Evolutionary conservation across 345 rosid genomes (phyloP).

Genomic region (Euphorbia pulcherrima): DNA sequence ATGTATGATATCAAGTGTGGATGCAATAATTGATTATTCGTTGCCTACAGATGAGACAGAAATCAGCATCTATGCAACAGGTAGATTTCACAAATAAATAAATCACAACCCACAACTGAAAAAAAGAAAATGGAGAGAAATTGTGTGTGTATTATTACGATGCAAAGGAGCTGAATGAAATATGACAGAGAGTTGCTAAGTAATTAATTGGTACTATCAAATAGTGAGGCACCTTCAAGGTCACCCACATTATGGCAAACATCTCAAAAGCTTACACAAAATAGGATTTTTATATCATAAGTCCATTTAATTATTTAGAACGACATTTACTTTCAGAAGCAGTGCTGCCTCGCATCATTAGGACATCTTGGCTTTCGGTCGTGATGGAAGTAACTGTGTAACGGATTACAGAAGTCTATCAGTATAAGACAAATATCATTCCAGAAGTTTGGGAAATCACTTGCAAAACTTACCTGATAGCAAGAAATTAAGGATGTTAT

Average conservation of each 20-base stretch:
- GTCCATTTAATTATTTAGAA: conserved; percentile 27
- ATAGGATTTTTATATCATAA: conserved; percentile 19
- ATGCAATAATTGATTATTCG: too few relatives aligned
- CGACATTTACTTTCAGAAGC: conserved; percentile 19
- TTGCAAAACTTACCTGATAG: conserved; percentile 65
- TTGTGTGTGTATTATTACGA: conserved; percentile 4
- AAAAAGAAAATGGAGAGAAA: background rate
- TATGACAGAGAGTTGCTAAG: conserved; percentile 16
- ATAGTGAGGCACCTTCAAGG: background rate
- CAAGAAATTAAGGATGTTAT: conserved; percentile 81
- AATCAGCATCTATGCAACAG: background rate
- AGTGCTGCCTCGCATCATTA: conserved; percentile 29
- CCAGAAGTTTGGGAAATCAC: background rate
- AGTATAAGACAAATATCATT: background rate
- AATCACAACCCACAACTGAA: background rate
- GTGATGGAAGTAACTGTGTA: conserved; percentile 66
- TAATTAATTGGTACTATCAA: background rate
- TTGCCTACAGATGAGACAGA: background rate
- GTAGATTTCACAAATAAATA: too few relatives aligned
- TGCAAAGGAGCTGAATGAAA: conserved; percentile 9
- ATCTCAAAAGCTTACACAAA: conserved; percentile 30
- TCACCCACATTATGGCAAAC: conserved; percentile 23
- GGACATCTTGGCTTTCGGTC: conserved; percentile 48
- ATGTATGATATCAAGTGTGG: too few relatives aligned
- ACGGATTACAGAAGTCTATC: conserved; percentile 12